Percentiles rank a stretch among this genome's conserved stretches.
Evolutionary conservation across 495 filamentous ascomycete genomes (phyloP).

Genomic region (Penicillium pancosmium): DNA sequence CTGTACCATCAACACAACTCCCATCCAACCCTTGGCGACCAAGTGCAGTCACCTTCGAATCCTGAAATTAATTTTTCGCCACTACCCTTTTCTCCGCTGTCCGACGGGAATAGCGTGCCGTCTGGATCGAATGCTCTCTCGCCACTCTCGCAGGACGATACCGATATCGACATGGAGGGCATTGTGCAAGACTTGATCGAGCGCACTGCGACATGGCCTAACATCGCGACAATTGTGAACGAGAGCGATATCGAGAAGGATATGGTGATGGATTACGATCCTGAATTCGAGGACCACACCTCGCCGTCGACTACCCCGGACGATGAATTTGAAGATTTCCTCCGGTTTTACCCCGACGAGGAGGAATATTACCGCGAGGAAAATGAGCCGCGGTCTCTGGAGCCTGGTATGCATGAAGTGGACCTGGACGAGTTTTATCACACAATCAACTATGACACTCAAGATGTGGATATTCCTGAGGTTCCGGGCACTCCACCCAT

Average conservation of each 20-base stretch:
- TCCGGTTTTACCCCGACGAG: constrained; percentile 42
- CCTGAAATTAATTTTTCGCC: constrained; percentile 20
- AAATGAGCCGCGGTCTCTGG: constrained; percentile 9
- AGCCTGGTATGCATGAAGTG: constrained; percentile 25
- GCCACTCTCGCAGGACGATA: constrained; percentile 5
- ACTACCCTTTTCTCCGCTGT: constrained; percentile 23
- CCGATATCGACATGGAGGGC: constrained; percentile 24
- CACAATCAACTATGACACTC: constrained; percentile 23
- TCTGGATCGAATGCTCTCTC: constrained; percentile 19
- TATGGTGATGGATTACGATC: constrained; percentile 35
- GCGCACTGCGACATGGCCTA: constrained; percentile 15
- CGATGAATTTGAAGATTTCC: constrained; percentile 38
- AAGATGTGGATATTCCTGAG: constrained; percentile 21
- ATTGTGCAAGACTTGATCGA: constrained; percentile 28
- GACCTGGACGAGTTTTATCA: constrained; percentile 42
- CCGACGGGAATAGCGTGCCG: constrained; percentile 29
- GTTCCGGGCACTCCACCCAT: constrained; percentile 1
- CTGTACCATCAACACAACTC: constrained; percentile 1
- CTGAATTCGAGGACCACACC: constrained; percentile 16
- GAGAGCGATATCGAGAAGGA: constrained; percentile 29
- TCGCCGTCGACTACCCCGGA: constrained; percentile 22
- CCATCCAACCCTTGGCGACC: constrained; percentile 9
- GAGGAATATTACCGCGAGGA: constrained; percentile 26
- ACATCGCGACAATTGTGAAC: constrained; percentile 26
- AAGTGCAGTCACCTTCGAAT: background rate